Percentiles rank a stretch among this genome's conserved stretches.
phyloP scores from a whole-genome alignment of 371 early-diverging fungal genomes.

The Apophysomyces sp. region DNA sequence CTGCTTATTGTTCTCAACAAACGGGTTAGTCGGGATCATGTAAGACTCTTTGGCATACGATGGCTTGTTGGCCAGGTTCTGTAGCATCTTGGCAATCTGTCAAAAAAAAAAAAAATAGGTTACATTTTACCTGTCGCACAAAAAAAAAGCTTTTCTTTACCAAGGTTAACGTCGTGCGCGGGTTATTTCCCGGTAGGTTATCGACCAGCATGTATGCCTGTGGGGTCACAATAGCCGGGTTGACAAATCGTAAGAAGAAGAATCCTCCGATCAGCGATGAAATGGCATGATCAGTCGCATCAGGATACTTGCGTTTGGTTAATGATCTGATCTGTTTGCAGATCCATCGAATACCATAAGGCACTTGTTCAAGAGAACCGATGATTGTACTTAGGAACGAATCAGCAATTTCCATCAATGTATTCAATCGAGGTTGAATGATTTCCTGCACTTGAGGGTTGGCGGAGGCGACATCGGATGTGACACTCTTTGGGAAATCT shows the following conservation, averaged over 20 bases:
- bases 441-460: conserved; percentile 78
- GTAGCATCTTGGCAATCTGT: conserved; percentile 85
- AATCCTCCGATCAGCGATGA: conserved; percentile 93
- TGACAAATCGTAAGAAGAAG: conserved; percentile 92
- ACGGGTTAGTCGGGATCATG: conserved; percentile 85
- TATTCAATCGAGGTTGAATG: conserved; percentile 71
- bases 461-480: conserved; percentile 71
- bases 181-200: conserved; percentile 70
- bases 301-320: conserved; percentile 86
- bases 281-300: conserved; percentile 79
- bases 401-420: conserved; percentile 80
- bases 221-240: conserved; percentile 94
- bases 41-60: conserved; percentile 86
- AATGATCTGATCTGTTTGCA: conserved; percentile 92
- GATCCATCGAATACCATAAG: conserved; percentile 95
- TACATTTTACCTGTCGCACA: not conserved
- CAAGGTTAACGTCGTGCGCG: conserved; percentile 83
- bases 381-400: conserved; percentile 82
- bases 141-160: conserved; percentile 3
- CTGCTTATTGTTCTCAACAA: conserved; percentile 81
- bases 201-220: conserved; percentile 90
- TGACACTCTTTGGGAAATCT: conserved; percentile 64
- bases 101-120: not conserved
- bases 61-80: conserved; percentile 93
- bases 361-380: conserved; percentile 79